A percentile compares a stretch with the other conserved stretches of the same genome.
These are phyloP conservation scores for Termitomyces sp. DNA, from an alignment of 1,284 basidiomycete genomes.

Conservation along the genomic window DNA sequence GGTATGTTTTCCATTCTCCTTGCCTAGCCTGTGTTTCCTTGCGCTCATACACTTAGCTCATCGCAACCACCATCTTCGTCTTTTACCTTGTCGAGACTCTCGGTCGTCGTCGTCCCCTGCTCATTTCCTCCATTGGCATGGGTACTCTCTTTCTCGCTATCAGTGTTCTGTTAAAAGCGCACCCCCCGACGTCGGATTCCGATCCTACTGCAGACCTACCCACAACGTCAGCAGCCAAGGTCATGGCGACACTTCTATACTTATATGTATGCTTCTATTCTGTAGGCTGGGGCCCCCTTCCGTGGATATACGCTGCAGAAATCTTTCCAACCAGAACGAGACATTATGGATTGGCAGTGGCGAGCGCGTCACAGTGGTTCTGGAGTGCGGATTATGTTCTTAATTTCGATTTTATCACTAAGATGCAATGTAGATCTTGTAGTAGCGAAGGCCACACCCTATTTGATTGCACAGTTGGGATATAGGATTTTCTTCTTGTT, in stretches of 20 bases:
- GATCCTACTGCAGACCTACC: slow-evolving; percentile 30
- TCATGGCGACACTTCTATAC: slow-evolving; percentile 73
- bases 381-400: slow-evolving; percentile 47
- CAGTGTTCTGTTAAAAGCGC: slow-evolving; percentile 70
- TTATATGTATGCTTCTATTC: slow-evolving; percentile 74
- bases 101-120: slow-evolving; percentile 64
- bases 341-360: slow-evolving; percentile 70
- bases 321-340: slow-evolving; percentile 81
- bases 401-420: background rate
- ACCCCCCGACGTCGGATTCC: slow-evolving; percentile 37
- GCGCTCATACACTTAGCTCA: slow-evolving; percentile 37
- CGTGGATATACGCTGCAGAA: slow-evolving; percentile 74
- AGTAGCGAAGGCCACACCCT: slow-evolving; percentile 64
- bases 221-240: slow-evolving; percentile 44
- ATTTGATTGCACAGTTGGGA: slow-evolving; percentile 52
- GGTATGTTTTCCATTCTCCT: background rate
- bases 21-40: background rate
- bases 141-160: slow-evolving; percentile 74
- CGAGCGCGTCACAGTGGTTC: slow-evolving; percentile 72
- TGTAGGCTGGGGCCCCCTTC: slow-evolving; percentile 56
- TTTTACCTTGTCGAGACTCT: slow-evolving; percentile 66
- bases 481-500: slow-evolving; percentile 71
- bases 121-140: slow-evolving; percentile 78
- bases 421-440: slow-evolving; percentile 52
- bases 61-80: slow-evolving; percentile 53